Evolutionary conservation across 1,139 yeast genomes (phyloP), one percentile per base, ranked within the genome.

Genomic region (Suhomyces terraborum): DNA sequence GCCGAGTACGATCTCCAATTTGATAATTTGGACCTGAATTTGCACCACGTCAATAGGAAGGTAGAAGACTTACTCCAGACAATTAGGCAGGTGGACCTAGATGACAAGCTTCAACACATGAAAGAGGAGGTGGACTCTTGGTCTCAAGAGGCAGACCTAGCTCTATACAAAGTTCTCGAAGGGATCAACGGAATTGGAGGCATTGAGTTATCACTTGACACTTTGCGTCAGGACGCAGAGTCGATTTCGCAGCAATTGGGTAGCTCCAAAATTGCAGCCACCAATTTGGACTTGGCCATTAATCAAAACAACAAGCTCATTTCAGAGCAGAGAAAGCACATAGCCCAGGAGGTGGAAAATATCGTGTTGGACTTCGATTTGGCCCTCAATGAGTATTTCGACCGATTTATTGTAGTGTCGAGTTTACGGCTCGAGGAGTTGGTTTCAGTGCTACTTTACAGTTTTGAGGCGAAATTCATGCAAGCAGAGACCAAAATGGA

Each of bases 281-380:
- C 23, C 2, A 20, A 31, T 3, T 13, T 38, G 6, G 35, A 23
- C 18, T 10, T 8, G 12, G 26, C 36, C 7, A 23, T 41, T 13
- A 29, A n/a, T 6, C 17, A 2, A 9, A 37, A 35, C 27, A 35
- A 32, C 32, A 1, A 32, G 8, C 30, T 30, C 6, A 34, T 41
- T 8, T 5, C 20, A 8, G 17, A 18, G 3, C 45, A 41, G 10
- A 18, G 38, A 9, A 30, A 32, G 10, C 28, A 2, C 14, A 32
- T 10, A 39, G 51, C 20, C 40, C 38, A 8, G 44, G 48, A 20
- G 10, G 38, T 62, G 16, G 48, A 54, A 32, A 26, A 32, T 9
- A 40, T 57, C 6, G 40, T 56, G n/a, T 12, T 24, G 18, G 41
- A 38, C 12, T 13, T 50, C 6, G 45, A 45, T 9, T 16, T 31